Conservation (phyloP, 1,284 basidiomycete genomes). For the Rhodotorula sp. region DNA sequence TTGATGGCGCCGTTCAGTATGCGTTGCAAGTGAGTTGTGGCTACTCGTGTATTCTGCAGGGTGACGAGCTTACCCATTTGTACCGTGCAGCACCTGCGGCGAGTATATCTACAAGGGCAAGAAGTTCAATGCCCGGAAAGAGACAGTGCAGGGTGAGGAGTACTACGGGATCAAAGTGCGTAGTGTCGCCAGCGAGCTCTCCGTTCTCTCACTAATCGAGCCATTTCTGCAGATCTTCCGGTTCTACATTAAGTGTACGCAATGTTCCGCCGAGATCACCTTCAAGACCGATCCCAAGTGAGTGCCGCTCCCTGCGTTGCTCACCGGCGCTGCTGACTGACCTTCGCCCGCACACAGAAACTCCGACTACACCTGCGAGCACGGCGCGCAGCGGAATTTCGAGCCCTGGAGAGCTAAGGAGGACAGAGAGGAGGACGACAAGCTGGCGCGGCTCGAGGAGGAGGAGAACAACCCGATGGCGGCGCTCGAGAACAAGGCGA, state of each 20-base stretch:
- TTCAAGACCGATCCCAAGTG: slow-evolving; percentile 99
- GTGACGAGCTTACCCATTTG: not conserved
- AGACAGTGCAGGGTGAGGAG: slow-evolving; percentile 93
- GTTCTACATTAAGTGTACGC: slow-evolving; percentile 62
- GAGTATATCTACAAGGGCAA: slow-evolving; percentile 95
- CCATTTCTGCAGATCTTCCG: slow-evolving; percentile 28
- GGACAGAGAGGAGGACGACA: slow-evolving; percentile 57
- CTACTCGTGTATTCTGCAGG: not conserved
- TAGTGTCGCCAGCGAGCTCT: slow-evolving; percentile 43
- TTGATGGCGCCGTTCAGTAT: slow-evolving; percentile 99
- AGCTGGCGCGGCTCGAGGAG: slow-evolving; percentile 41
- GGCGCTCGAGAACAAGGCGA: slow-evolving; percentile 84
- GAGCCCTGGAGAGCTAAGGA: slow-evolving; percentile 79
- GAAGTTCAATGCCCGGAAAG: slow-evolving; percentile 99
- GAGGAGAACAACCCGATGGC: slow-evolving; percentile 83
- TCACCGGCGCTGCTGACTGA: not conserved
- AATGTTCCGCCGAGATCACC: slow-evolving; percentile 96
- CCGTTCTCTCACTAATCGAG: slow-evolving; percentile 32
- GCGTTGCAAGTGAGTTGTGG: slow-evolving; percentile 54
- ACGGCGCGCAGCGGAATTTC: slow-evolving; percentile 90
- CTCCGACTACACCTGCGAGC: slow-evolving; percentile 87
- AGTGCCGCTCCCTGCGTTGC: not conserved
- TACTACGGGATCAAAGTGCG: slow-evolving; percentile 97
- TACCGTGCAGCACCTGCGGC: slow-evolving; percentile 71
- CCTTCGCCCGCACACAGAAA: slow-evolving; percentile 53